Base-by-base conservation (phyloP, 2,329 filamentous ascomycete species). In the Ceratocystis papillata region DNA sequence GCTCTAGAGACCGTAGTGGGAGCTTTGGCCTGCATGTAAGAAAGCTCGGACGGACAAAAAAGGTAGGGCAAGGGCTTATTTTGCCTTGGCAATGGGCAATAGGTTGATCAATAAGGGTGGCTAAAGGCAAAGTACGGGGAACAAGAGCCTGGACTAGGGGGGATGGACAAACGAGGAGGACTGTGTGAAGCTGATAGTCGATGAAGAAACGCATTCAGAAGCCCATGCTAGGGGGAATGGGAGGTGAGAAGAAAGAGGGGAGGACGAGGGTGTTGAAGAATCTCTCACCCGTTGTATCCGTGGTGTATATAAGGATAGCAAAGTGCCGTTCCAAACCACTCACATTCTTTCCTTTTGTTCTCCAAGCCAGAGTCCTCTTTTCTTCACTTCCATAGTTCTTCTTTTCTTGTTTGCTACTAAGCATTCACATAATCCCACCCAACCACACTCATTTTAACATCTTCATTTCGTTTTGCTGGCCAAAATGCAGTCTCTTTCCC, bases 401-500 rank as follows among this genome's bases (percentile, higher is more conserved):
- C 7, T 60, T 63, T 64, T 63, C 41, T 63, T 60, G 61, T 67
- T 55, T 61, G n/a, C 55, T 12, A 15, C 17, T 59, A 2, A 28
- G 12, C 55, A 59, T 33, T 3, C 12, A 37, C 28, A 4, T 59
- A 59, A 59, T 59, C n/a, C 25, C 55, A 59, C 10, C 2, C 3
- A 59, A 1, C 50, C 44, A 60, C 57, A 61, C 2, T 62, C 33
- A 44, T 66, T 45, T 28, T 28, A 41, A 15, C 12, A 37, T 37
- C 3, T 64, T 60, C 37, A 41, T 41, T 20, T 65, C n/a, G 22
- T 59, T 69, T 62, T 68, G 46, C 53, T 30, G 63, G 60, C 50
- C 65, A 67, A 67, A 65, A 67, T 69, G 62, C 66, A 62, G 44
- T 59, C 63, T 55, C 57, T 73, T 70, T 67, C 76, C 70, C 67